Base-by-base conservation (phyloP, 768 basidiomycete species). In the Lepiota subincarnata region DNA sequence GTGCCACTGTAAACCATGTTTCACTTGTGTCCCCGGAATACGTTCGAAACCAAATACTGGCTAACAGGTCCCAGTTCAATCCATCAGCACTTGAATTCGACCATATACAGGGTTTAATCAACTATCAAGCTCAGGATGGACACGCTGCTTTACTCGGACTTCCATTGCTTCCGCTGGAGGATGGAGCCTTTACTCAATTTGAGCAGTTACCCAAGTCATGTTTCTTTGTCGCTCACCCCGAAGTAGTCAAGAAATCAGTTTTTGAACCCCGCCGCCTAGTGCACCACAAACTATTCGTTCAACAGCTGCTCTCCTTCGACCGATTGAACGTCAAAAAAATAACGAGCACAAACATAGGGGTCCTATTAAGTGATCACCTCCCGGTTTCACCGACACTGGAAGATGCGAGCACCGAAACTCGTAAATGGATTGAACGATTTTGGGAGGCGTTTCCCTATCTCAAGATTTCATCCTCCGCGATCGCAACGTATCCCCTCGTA, bases 161-260 rank as follows among this genome's bases (percentile, higher is more conserved):
- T 40, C 60, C 62, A 1, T 62, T 78, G 2, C 51, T 78, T 1
- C 73, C 72, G 4, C 62, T 77, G n/a, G 64, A 68, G 16, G 58
- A 73, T 53, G 68, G 62, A 5, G 63, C 54, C 0, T 69, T 69
- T 41, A 68, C 62, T 1, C 56, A 53, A 1, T 62, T 76, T 7
- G 53, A 64, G 37, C 22, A 50, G 28, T 49, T 56, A 12, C 44
- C 49, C 0, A 46, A 19, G 4, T 18, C 49, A 4, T 66, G 68
- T 46, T 73, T 65, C 41, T 53, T 65, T 2, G 71, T 67, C 64
- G 61, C 35, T 31, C 60, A 66, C 3, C 55, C 60, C 6, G 24
- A 50, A 26, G 16, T 28, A 11, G 6, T 50, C 34, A 46, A 38
- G 6, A 48, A 34, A 6, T 60, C 50, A 19, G 62, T 64, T 48